These are phyloP conservation scores for Chaetomium olivaceum DNA, from an alignment of 2,329 filamentous ascomycete species.

Conservation along the genomic window DNA sequence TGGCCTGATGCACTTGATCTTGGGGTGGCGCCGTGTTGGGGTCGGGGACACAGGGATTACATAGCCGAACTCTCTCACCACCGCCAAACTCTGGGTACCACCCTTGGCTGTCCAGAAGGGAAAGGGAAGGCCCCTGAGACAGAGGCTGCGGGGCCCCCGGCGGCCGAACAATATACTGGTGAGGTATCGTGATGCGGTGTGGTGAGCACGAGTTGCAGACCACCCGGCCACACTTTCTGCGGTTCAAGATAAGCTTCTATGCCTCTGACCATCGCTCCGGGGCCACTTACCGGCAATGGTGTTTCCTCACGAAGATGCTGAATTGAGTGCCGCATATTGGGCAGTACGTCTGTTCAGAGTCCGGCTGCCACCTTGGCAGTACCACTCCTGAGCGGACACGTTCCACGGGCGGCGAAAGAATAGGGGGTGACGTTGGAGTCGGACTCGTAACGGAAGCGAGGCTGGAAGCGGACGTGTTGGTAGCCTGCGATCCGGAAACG, in stretches of 20 bases:
- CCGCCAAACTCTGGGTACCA: constrained; percentile 51
- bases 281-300: constrained; percentile 73
- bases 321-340: constrained; percentile 82
- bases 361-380: constrained; percentile 84
- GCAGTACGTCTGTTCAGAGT: constrained; percentile 77
- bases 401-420: background rate
- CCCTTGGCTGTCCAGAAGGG: constrained; percentile 44
- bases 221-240: constrained; percentile 85
- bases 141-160: constrained; percentile 47
- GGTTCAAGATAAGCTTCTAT: constrained; percentile 7
- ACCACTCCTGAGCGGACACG: constrained; percentile 46
- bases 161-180: constrained; percentile 87
- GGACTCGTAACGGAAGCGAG: background rate
- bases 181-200: constrained; percentile 90
- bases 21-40: constrained; percentile 60
- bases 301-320: constrained; percentile 82
- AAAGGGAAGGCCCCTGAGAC: constrained; percentile 43
- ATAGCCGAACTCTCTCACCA: constrained; percentile 60
- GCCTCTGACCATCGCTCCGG: background rate
- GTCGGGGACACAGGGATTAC: constrained; percentile 63
- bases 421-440: background rate
- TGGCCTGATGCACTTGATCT: constrained; percentile 42
- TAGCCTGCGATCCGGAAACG: background rate
- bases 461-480: background rate
- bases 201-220: constrained; percentile 90